phyloP scores from a whole-genome alignment of 306 rosid species.

The Neltuma alba region DNA sequence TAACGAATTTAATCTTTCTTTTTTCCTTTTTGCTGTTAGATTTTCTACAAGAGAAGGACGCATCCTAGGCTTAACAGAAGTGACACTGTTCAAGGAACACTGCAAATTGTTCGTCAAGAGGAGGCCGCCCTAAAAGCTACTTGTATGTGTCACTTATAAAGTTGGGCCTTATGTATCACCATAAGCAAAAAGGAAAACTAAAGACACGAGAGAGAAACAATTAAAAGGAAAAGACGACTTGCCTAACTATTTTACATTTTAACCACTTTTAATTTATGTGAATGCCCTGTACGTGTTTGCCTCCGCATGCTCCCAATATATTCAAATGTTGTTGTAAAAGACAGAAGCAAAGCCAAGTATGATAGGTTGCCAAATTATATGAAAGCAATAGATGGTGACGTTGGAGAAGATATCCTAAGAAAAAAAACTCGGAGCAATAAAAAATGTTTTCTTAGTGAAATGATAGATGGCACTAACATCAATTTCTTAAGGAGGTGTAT shows the following conservation, averaged over 20 bases:
- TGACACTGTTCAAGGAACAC: slow-evolving; percentile 35
- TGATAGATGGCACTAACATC: slow-evolving; percentile 49
- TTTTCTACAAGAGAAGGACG: slow-evolving; percentile 30
- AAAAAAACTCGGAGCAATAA: slow-evolving; percentile 25
- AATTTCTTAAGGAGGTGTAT: not conserved
- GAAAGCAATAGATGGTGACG: slow-evolving; percentile 60
- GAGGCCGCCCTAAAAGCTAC: slow-evolving; percentile 26
- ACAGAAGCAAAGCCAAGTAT: slow-evolving; percentile 35
- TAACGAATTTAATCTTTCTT: slow-evolving; percentile 20
- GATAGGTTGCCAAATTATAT: slow-evolving; percentile 29
- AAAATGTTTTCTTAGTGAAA: slow-evolving; percentile 35
- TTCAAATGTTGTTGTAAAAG: slow-evolving; percentile 29
- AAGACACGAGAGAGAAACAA: not conserved
- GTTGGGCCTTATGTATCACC: slow-evolving; percentile 28
- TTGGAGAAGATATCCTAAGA: slow-evolving; percentile 41
- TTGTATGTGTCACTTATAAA: slow-evolving; percentile 26
- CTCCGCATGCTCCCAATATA: slow-evolving; percentile 31
- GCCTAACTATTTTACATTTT: slow-evolving; percentile 43
- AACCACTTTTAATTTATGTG: slow-evolving; percentile 36
- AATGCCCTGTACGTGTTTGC: slow-evolving; percentile 20
- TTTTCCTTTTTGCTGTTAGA: not conserved
- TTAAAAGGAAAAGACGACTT: slow-evolving; percentile 14
- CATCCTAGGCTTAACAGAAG: slow-evolving; percentile 8
- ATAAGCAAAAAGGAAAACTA: slow-evolving; percentile 26
- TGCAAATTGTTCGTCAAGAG: slow-evolving; percentile 27